These are phyloP conservation scores for Euptelea pleiosperma DNA, from an alignment of 164 flowering plant genomes.

Conservation along the genomic window DNA sequence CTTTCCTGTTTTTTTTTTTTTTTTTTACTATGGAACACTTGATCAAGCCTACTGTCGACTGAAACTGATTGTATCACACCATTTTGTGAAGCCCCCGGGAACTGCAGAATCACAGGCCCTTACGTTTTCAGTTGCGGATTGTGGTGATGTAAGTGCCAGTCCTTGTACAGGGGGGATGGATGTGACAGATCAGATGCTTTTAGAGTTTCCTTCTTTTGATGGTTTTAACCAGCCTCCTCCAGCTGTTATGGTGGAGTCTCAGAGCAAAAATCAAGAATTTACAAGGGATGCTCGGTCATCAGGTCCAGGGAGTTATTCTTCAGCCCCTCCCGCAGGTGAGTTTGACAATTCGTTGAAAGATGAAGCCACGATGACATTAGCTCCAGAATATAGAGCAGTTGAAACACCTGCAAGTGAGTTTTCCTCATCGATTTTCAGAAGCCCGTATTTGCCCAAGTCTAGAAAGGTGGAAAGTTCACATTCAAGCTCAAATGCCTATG, in stretches of 20 bases:
- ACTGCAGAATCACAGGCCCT: constrained; percentile 81
- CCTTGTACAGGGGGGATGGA: constrained; percentile 70
- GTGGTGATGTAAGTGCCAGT: constrained; percentile 67
- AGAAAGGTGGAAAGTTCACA: constrained; percentile 54
- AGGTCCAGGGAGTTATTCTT: constrained; percentile 34
- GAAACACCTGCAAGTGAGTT: constrained; percentile 62
- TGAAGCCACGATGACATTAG: constrained; percentile 91
- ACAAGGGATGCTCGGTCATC: constrained; percentile 35
- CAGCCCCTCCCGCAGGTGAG: constrained; percentile 47
- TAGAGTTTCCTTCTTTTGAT: constrained; percentile 58
- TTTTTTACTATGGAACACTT: neutral
- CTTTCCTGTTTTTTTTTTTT: no score
- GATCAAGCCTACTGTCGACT: neutral
- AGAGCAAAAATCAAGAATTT: constrained; percentile 49
- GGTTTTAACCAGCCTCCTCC: constrained; percentile 52
- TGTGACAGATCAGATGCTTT: constrained; percentile 69
- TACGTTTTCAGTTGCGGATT: constrained; percentile 60
- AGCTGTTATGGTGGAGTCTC: constrained; percentile 45
- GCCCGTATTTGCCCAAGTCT: constrained; percentile 73
- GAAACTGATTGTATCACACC: constrained; percentile 20
- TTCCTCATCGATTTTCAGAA: constrained; percentile 57
- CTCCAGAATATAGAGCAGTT: constrained; percentile 92
- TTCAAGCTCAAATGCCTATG: constrained; percentile 56
- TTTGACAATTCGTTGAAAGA: constrained; percentile 77
- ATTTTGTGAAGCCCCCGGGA: constrained; percentile 85